Percentiles rank a stretch among this genome's conserved stretches.
Evolutionary conservation across 164 flowering plant genomes (phyloP).

Genomic region (Platanus orientalis): DNA sequence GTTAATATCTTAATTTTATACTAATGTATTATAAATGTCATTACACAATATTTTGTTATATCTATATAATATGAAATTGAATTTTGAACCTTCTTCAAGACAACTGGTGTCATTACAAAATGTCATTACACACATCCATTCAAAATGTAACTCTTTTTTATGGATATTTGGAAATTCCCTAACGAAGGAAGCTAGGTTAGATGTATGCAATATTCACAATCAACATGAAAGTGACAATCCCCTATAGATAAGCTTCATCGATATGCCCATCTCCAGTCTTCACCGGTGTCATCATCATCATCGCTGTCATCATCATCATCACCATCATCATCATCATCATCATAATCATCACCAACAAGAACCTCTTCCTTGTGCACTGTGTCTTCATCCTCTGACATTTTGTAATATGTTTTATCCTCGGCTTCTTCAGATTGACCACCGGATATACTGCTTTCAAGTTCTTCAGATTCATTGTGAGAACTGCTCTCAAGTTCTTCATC

Average conservation of each 20-base stretch:
- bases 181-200: no score
- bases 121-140: no score
- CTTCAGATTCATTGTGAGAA: slow-evolving; percentile 13
- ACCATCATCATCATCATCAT: slow-evolving; percentile 2
- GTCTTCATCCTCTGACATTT: slow-evolving; percentile 17
- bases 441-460: slow-evolving; percentile 20
- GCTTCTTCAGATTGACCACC: slow-evolving; percentile 18
- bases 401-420: not conserved
- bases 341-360: slow-evolving; percentile 10
- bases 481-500: slow-evolving; percentile 25
- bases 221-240: not conserved
- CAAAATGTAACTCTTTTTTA: no score
- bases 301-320: slow-evolving; percentile 6
- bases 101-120: no score
- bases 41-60: no score
- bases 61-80: no score
- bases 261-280: slow-evolving; percentile 12
- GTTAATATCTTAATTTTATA: no score
- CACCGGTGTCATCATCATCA: slow-evolving; percentile 4
- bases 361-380: slow-evolving; percentile 15
- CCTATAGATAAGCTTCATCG: not conserved
- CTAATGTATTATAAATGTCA: no score
- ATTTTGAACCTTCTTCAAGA: no score
- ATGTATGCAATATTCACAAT: not conserved
- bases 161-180: no score